phyloP scores from a whole-genome alignment of 306 rosid species.

The Carpinus fangiana region DNA sequence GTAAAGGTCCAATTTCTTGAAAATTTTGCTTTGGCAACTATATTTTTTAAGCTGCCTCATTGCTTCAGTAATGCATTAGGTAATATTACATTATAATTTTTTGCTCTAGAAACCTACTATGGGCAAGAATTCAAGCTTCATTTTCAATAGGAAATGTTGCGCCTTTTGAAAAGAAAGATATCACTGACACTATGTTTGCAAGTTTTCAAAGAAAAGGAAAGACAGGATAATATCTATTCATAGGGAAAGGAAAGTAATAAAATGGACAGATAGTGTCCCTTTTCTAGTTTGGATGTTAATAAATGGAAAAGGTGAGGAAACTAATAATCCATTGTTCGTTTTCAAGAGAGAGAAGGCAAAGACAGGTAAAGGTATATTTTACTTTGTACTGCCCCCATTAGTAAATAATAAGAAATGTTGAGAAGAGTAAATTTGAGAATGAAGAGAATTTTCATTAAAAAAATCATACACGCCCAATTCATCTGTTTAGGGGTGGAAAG shows the following conservation, averaged over 20 bases:
- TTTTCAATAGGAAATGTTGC: not conserved
- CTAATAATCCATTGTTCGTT: not conserved
- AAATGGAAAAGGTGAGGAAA: not conserved
- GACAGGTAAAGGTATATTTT: not conserved
- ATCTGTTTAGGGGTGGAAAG: not conserved
- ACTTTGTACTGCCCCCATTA: not conserved
- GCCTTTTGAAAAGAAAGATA: not conserved
- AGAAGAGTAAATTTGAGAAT: not conserved
- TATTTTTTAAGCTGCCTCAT: not conserved
- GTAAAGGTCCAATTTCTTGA: not conserved
- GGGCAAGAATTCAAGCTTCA: not conserved
- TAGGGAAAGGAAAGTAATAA: not conserved
- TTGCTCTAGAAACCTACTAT: not conserved
- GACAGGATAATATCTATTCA: not conserved
- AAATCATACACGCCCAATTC: not conserved
- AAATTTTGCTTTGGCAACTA: not conserved
- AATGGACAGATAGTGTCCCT: not conserved
- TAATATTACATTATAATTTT: not conserved
- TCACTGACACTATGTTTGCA: not conserved
- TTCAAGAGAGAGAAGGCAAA: not conserved
- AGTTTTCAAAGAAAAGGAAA: not conserved
- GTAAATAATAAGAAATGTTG: not conserved
- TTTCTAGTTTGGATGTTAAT: not conserved
- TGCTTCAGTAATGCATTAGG: not conserved
- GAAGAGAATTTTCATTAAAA: not conserved